These are phyloP conservation scores for Helotiales sp. DNA, from an alignment of 2,329 filamentous ascomycete species.

Conservation along the genomic window DNA sequence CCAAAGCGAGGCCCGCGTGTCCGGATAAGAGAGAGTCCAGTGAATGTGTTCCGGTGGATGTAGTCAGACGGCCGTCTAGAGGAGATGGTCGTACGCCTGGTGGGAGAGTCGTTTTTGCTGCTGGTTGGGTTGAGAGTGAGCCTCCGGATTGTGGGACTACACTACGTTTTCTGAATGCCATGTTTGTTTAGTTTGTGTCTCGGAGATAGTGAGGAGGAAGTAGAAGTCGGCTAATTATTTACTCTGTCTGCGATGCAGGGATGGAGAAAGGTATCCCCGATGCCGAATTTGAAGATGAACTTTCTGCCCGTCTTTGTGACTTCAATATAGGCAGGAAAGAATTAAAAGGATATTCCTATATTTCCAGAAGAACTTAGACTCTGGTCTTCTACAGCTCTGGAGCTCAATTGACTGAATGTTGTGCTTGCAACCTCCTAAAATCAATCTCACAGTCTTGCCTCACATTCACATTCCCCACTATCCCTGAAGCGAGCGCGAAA, in stretches of 20 bases:
- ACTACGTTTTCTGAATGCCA: conserved; percentile 74
- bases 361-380: background rate
- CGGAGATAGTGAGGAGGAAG: background rate
- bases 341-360: background rate
- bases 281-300: background rate
- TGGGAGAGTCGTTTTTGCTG: conserved; percentile 38
- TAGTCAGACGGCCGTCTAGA: conserved; percentile 83
- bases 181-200: conserved; percentile 40
- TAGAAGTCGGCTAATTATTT: conserved; percentile 11
- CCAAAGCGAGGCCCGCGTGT: conserved; percentile 82
- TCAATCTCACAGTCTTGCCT: background rate
- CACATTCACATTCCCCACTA: background rate
- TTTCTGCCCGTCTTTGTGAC: background rate
- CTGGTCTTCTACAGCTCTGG: background rate
- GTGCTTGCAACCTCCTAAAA: too few relatives aligned
- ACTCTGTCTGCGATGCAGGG: background rate
- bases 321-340: background rate
- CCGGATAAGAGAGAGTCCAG: conserved; percentile 85
- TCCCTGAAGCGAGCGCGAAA: background rate
- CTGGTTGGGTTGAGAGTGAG: background rate
- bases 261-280: background rate
- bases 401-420: background rate
- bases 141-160: conserved; percentile 46
- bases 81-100: conserved; percentile 80
- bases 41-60: conserved; percentile 87